Evolutionary conservation across 1,284 basidiomycete genomes (phyloP).

Genomic region (Sporisorium iseilematis-ciliati): DNA sequence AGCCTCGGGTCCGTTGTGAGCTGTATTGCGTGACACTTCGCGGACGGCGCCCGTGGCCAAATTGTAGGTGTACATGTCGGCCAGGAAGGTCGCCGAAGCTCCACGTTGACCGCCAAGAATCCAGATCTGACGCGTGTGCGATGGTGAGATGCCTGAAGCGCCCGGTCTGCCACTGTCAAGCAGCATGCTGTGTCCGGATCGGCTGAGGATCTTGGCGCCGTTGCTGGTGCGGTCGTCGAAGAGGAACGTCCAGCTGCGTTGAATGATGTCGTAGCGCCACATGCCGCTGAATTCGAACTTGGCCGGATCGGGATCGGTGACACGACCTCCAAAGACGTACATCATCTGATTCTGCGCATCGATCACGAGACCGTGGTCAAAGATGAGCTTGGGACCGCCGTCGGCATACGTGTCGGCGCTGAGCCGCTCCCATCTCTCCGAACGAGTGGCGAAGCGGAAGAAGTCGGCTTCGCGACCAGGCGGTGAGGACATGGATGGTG

Average conservation of each 20-base stretch:
- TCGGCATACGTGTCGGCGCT: constrained; percentile 69
- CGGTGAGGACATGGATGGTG: constrained; percentile 24
- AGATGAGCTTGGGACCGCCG: constrained; percentile 80
- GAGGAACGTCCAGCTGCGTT: constrained; percentile 63
- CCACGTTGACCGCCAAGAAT: constrained; percentile 68
- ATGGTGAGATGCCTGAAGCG: constrained; percentile 42
- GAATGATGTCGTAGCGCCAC: constrained; percentile 68
- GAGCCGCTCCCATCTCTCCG: constrained; percentile 67
- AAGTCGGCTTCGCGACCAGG: constrained; percentile 63
- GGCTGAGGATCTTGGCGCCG: constrained; percentile 43
- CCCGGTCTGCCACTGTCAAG: constrained; percentile 57
- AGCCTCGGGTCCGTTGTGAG: constrained; percentile 62
- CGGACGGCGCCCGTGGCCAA: constrained; percentile 54
- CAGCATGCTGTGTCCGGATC: constrained; percentile 69
- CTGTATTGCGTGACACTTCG: constrained; percentile 50
- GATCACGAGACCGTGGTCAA: constrained; percentile 84
- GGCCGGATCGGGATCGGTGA: constrained; percentile 74
- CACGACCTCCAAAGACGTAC: constrained; percentile 82
- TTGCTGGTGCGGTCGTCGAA: constrained; percentile 63
- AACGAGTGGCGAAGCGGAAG: constrained; percentile 68
- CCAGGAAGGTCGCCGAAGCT: constrained; percentile 60
- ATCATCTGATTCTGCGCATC: constrained; percentile 79
- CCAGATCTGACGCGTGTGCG: constrained; percentile 61
- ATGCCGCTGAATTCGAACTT: constrained; percentile 66
- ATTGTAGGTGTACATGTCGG: constrained; percentile 68